These are phyloP conservation scores for Phylloporus arenicola DNA, from an alignment of 768 basidiomycete genomes.

Conservation along the genomic window DNA sequence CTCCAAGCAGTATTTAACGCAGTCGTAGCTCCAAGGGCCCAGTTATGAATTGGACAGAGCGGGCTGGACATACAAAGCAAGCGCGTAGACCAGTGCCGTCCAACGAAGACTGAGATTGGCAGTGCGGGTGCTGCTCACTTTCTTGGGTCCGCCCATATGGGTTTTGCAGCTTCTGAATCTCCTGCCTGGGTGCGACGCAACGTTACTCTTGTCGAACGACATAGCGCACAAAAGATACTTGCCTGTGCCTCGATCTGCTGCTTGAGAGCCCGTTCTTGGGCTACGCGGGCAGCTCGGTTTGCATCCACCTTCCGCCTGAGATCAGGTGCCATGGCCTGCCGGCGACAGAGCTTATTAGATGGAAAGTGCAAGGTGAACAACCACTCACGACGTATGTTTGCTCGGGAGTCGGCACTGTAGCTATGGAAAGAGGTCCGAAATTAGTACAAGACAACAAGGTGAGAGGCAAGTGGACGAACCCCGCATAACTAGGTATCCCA, in stretches of 20 bases:
- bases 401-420: slow-evolving; percentile 33
- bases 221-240: slow-evolving; percentile 17
- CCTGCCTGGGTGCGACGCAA: slow-evolving; percentile 11
- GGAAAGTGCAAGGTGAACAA: not conserved
- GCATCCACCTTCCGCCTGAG: slow-evolving; percentile 60
- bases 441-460: not conserved
- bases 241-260: slow-evolving; percentile 52
- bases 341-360: not conserved
- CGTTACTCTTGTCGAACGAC: slow-evolving; percentile 4
- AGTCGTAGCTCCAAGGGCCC: not conserved
- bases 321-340: slow-evolving; percentile 60
- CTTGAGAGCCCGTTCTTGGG: slow-evolving; percentile 50
- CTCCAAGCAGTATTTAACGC: slow-evolving; percentile 3
- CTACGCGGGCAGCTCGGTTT: slow-evolving; percentile 45
- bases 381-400: slow-evolving; percentile 32
- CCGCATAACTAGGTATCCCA: slow-evolving; percentile 58
- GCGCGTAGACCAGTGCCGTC: too few relatives aligned
- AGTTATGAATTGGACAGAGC: not conserved
- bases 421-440: slow-evolving; percentile 15
- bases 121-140: slow-evolving; percentile 9
- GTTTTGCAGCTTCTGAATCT: slow-evolving; percentile 28
- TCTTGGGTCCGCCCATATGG: slow-evolving; percentile 30
- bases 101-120: not conserved
- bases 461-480: slow-evolving; percentile 34
- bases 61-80: too few relatives aligned